Conservation (phyloP, 2,329 filamentous ascomycete species). For the Bisporella sp. region DNA sequence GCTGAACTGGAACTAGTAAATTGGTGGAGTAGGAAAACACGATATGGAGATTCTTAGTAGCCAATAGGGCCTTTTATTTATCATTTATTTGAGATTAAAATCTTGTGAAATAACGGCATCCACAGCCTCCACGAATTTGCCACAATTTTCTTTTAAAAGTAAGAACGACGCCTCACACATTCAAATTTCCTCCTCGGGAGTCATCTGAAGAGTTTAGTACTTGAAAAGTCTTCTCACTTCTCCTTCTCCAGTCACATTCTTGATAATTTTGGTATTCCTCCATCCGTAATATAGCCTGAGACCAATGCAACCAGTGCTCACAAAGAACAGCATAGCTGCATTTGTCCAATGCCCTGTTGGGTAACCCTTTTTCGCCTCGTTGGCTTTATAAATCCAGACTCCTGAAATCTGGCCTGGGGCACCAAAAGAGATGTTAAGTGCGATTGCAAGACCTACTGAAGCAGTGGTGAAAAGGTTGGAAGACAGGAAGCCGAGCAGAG, state of each 20-base stretch:
- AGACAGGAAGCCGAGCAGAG: conserved; percentile 36
- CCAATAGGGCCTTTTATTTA: too few relatives aligned
- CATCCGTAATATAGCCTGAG: conserved; percentile 50
- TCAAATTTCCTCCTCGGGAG: too few relatives aligned
- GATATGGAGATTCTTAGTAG: too few relatives aligned
- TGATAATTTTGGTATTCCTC: conserved; percentile 30
- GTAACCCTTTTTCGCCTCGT: conserved; percentile 54
- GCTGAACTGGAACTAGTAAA: too few relatives aligned
- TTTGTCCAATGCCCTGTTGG: conserved; percentile 66
- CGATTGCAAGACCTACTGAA: conserved; percentile 61
- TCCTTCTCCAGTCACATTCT: neutral
- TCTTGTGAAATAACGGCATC: too few relatives aligned
- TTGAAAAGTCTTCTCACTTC: conserved; percentile 8
- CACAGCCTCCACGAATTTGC: too few relatives aligned
- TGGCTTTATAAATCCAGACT: conserved; percentile 66
- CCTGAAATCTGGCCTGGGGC: conserved; percentile 65
- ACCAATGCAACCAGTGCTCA: conserved; percentile 45
- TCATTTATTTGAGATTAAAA: too few relatives aligned
- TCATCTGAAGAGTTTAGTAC: conserved; percentile 4
- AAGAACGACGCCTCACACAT: too few relatives aligned
- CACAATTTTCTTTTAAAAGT: too few relatives aligned
- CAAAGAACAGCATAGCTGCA: conserved; percentile 52
- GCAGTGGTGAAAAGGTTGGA: conserved; percentile 58
- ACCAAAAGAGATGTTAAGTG: conserved; percentile 61
- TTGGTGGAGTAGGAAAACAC: too few relatives aligned